phyloP scores from a whole-genome alignment of 2,329 filamentous ascomycete species.

The Gnomoniopsis sp. region DNA sequence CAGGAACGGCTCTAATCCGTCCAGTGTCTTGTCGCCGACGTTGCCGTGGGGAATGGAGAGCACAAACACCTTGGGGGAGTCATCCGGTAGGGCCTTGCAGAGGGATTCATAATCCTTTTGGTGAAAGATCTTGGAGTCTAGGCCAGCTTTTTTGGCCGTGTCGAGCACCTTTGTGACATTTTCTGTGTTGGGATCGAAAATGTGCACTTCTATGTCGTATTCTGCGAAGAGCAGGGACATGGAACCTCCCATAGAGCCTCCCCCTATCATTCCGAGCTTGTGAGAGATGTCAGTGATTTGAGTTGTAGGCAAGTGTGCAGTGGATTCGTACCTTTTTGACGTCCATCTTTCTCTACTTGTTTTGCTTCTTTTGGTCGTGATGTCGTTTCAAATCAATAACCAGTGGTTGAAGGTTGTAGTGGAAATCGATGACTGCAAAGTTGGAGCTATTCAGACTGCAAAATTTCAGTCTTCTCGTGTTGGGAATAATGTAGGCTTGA shows the following conservation, averaged over 20 bases:
- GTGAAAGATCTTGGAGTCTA: slow-evolving; percentile 28
- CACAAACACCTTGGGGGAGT: slow-evolving; percentile 45
- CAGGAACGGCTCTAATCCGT: slow-evolving; percentile 42
- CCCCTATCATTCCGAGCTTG: slow-evolving; percentile 54
- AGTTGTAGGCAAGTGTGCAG: too few species aligned
- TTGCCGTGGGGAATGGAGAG: slow-evolving; percentile 49
- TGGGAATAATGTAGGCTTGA: background rate
- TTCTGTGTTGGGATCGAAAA: slow-evolving; percentile 47
- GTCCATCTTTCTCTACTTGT: background rate
- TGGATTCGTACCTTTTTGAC: slow-evolving; percentile 8
- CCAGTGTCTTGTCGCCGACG: slow-evolving; percentile 35
- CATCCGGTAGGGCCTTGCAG: slow-evolving; percentile 39
- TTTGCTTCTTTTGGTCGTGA: background rate
- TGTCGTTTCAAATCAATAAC: background rate
- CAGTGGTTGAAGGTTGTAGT: slow-evolving; percentile 3
- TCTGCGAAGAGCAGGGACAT: slow-evolving; percentile 59
- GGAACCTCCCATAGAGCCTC: slow-evolving; percentile 57
- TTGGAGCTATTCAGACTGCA: slow-evolving; percentile 12
- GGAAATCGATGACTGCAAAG: slow-evolving; percentile 5
- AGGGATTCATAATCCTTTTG: slow-evolving; percentile 45
- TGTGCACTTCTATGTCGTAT: slow-evolving; percentile 49
- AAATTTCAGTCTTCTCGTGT: slow-evolving; percentile 3
- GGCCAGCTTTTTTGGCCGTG: slow-evolving; percentile 27
- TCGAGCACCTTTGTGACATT: slow-evolving; percentile 41
- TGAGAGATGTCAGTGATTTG: background rate